Evolutionary conservation across 2,329 filamentous ascomycete genomes (phyloP).

Genomic region (Aureobasidium pullulans): DNA sequence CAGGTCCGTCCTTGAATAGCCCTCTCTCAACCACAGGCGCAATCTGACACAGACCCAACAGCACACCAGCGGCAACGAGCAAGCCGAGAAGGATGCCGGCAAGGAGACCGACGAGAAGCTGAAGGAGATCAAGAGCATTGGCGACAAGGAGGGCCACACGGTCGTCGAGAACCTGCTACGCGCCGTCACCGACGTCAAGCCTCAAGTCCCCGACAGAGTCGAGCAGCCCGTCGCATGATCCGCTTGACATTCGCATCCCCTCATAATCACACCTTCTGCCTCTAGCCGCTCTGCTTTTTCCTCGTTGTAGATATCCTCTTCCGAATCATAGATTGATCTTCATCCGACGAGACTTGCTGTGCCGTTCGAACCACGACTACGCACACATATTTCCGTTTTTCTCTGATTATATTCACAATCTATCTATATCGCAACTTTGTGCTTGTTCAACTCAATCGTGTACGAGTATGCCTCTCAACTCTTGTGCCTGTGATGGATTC

Average conservation of each 20-base stretch:
- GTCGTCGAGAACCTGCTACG: slow-evolving; percentile 78
- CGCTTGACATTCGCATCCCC: not conserved
- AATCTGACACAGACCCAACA: slow-evolving; percentile 32
- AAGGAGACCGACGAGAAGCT: slow-evolving; percentile 77
- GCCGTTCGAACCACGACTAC: not conserved
- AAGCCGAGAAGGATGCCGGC: slow-evolving; percentile 62
- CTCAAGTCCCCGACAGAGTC: slow-evolving; percentile 50
- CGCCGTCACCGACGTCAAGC: slow-evolving; percentile 78
- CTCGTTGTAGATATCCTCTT: slow-evolving; percentile 16
- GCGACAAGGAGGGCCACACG: slow-evolving; percentile 68
- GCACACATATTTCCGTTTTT: not conserved
- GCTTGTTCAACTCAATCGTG: no score
- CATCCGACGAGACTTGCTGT: not conserved
- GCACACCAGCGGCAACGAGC: slow-evolving; percentile 88
- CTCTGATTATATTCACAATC: no score
- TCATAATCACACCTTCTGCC: not conserved
- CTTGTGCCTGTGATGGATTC: not conserved
- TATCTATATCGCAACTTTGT: not conserved
- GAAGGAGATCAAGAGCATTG: slow-evolving; percentile 71
- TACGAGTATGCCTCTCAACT: not conserved
- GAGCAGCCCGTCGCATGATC: slow-evolving; percentile 25
- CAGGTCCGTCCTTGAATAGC: slow-evolving; percentile 43
- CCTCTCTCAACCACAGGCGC: not conserved
- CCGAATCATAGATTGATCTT: slow-evolving; percentile 12
- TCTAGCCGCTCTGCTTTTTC: not conserved